phyloP scores from a whole-genome alignment of 768 basidiomycete species.

The Mycena kentingensis region DNA sequence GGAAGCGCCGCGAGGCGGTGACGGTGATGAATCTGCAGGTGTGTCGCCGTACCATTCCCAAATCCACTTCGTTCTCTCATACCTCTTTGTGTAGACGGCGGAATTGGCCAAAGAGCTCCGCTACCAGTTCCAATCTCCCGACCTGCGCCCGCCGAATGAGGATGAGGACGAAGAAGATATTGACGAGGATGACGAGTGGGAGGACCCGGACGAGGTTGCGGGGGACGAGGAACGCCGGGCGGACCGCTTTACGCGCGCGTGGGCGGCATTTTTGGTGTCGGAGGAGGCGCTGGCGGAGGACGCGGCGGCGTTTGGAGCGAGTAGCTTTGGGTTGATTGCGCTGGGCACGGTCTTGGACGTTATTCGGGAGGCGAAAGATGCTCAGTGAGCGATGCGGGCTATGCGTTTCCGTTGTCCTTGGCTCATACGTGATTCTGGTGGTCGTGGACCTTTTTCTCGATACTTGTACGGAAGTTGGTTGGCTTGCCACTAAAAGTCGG shows the following conservation, averaged over 20 bases:
- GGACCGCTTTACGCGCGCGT: constrained; percentile 40
- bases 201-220: constrained; percentile 30
- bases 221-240: constrained; percentile 28
- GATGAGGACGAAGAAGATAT: constrained; percentile 25
- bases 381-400: too few species aligned
- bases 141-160: constrained; percentile 16
- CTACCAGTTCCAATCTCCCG: constrained; percentile 25
- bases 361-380: constrained; percentile 35
- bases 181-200: constrained; percentile 28
- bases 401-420: too few species aligned
- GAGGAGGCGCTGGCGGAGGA: constrained; percentile 31
- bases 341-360: constrained; percentile 44
- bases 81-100: constrained; percentile 42
- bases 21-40: constrained; percentile 48
- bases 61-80: neutral
- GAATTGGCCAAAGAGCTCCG: constrained; percentile 41
- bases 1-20: constrained; percentile 41
- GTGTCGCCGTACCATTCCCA: constrained; percentile 16
- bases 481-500: too few species aligned
- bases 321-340: constrained; percentile 50
- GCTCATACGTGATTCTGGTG: too few species aligned
- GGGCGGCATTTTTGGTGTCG: constrained; percentile 46
- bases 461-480: too few species aligned
- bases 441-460: too few species aligned
- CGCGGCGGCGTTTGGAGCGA: constrained; percentile 37